Evolutionary conservation across 768 basidiomycete species (phyloP), one percentile per base, ranked within the genome.

Genomic region (Butyriboletus loyo): DNA sequence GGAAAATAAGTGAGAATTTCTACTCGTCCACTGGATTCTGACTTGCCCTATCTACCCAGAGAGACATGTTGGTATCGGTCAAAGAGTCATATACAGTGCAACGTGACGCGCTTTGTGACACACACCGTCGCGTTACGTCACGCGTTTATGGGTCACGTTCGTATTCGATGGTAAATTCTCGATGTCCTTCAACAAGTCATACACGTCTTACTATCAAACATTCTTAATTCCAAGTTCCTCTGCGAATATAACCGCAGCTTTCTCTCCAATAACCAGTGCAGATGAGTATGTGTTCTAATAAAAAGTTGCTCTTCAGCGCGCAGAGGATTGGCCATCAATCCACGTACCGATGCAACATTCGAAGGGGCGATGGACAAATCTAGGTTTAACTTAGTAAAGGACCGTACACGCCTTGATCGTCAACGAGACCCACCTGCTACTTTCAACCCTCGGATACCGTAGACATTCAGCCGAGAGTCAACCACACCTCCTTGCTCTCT

Each of bases 381-480:
- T 57, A 59, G 17, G 2, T 41, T n/a, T 35, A 14, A 41, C 8
- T 45, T 30, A 50, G 21, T 38, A 38, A 47, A 43, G 25, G 7
- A 8, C 9, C 21, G 8, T 32, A 35, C 31, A 21, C 9, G 0
- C 17, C 21, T 17, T 19, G 13, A 45, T 31, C 14, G 14, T 24
- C 1, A n/a, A 30, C 2, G 9, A 2, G 10, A 49, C 68, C 34
- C 37, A 75, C 78, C 83, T 41, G 80, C 83, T 24, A 88, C 77
- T 61, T 86, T 84, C 46, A 87, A 69, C 27, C 75, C 75, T 56
- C 70, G 55, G 1, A 81, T 73, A 0, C 83, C 84, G 54, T 87
- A 85, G 13, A 88, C 84, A 55, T 82, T 82, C 36, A 87, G 66
- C n/a, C 70, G 69, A 27, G 77, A 47, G 59, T 88, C 83, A 8